phyloP scores from a whole-genome alignment of 2,329 filamentous ascomycete species.

The Sclerotinia minor region DNA sequence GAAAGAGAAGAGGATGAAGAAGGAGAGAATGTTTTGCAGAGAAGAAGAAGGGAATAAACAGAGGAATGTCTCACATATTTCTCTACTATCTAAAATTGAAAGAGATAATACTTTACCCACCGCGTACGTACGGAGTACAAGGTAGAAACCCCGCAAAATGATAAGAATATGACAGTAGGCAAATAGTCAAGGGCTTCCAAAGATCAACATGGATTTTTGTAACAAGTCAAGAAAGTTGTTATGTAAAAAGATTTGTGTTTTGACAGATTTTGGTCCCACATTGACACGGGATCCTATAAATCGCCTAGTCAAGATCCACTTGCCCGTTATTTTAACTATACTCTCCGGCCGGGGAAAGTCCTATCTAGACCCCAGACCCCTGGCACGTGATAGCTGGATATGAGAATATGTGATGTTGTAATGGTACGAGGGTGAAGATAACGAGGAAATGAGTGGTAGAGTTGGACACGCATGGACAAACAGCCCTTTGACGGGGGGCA shows the following conservation, averaged over 20 bases:
- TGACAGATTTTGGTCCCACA: background rate
- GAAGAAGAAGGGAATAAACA: background rate
- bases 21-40: no score
- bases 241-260: constrained; percentile 21
- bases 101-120: constrained; percentile 15
- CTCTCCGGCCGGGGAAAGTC: constrained; percentile 12
- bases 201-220: background rate
- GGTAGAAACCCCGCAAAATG: constrained; percentile 22
- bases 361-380: constrained; percentile 20
- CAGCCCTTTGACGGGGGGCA: background rate
- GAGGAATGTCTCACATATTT: constrained; percentile 5
- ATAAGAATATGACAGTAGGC: constrained; percentile 22
- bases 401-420: constrained; percentile 4
- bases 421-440: background rate
- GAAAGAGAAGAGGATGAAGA: background rate
- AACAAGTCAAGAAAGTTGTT: constrained; percentile 1
- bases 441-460: background rate
- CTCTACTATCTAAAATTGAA: background rate
- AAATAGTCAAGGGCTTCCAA: constrained; percentile 13
- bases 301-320: constrained; percentile 8
- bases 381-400: constrained; percentile 22
- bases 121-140: constrained; percentile 3
- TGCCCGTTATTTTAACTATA: background rate
- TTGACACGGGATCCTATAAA: background rate
- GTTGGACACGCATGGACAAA: background rate